These are phyloP conservation scores for Monosporascus sp. DNA, from an alignment of 2,329 filamentous ascomycete genomes.

Conservation along the genomic window DNA sequence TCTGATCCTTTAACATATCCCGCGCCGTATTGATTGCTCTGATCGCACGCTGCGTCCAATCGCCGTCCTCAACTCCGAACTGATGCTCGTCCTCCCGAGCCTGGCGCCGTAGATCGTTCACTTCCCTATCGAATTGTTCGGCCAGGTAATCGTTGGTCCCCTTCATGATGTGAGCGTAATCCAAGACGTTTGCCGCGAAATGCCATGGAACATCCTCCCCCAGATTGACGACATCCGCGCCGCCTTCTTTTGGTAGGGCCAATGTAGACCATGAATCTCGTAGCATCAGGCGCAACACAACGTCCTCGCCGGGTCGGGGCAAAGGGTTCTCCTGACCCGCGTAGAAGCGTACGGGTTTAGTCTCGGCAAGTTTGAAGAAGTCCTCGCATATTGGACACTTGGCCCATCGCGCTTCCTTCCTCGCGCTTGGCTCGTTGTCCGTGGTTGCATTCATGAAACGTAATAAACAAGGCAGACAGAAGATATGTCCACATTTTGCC, in stretches of 20 bases:
- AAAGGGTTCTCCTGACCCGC: slow-evolving; percentile 77
- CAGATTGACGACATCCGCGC: slow-evolving; percentile 60
- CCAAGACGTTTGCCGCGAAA: slow-evolving; percentile 85
- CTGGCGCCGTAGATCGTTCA: slow-evolving; percentile 67
- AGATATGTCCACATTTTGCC: slow-evolving; percentile 96
- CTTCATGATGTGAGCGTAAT: slow-evolving; percentile 94
- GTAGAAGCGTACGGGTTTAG: slow-evolving; percentile 85
- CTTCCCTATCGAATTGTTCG: slow-evolving; percentile 73
- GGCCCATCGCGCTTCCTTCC: slow-evolving; percentile 76
- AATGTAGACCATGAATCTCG: slow-evolving; percentile 75
- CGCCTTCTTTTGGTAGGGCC: slow-evolving; percentile 77
- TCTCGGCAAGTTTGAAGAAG: slow-evolving; percentile 85
- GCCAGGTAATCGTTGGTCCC: slow-evolving; percentile 85
- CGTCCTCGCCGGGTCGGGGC: slow-evolving; percentile 79
- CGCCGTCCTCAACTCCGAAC: slow-evolving; percentile 81
- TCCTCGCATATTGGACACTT: slow-evolving; percentile 97
- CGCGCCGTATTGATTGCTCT: slow-evolving; percentile 67
- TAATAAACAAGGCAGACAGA: slow-evolving; percentile 87
- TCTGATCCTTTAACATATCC: slow-evolving; percentile 57
- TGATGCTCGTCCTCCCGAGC: slow-evolving; percentile 85
- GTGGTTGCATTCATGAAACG: slow-evolving; percentile 87
- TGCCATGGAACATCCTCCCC: slow-evolving; percentile 88
- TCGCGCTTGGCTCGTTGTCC: slow-evolving; percentile 61
- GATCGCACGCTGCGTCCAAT: slow-evolving; percentile 85
- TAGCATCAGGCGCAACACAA: slow-evolving; percentile 81